Evolutionary conservation across 192 early-diverging fungal species (phyloP), one percentile per base, ranked within the genome.

Genomic region (Gigaspora rosea): DNA sequence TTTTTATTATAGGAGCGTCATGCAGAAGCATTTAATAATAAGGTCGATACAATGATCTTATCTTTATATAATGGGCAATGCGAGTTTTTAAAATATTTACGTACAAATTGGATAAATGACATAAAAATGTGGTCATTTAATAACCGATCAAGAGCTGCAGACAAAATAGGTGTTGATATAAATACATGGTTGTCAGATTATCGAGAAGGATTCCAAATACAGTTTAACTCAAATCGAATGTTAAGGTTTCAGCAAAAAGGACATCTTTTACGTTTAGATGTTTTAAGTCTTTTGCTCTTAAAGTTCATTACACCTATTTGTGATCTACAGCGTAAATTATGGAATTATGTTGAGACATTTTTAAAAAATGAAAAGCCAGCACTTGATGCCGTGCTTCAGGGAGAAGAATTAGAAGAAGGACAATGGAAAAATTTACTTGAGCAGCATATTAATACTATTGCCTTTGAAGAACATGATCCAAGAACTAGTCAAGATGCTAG

Each of bases 221-320:
- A 66, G 18, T 66, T 41, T n/a, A 66, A 66, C 41, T 18, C 64
- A 41, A n/a, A 35, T 41, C 64, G 64, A 18, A 66, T 66, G 36
- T 36, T 66, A 66, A 66, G 64, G 47, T 66, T 66, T 66, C 64
- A 66, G 9, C 32, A 36, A 46, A 66, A 46, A 47, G 64, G 64
- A n/a, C 64, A 66, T 5, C 0, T 66, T 32, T 47, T 66, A 20
- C 32, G 64, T n/a, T 47, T 66, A n/a, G 64, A 66, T 47, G 64
- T n/a, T n/a, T 66, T 66, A 15, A 36, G 27, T n/a, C 2, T 66
- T 32, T 41, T 66, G 36, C 36, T 66, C 16, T 9, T 66, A n/a
- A 66, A 66, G 36, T 46, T 15, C 18, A 66, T 66, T 46, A 66
- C 64, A n/a, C 64, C 64, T 4, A 46, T 66, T 41, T 66, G 64